Evolutionary conservation across 306 rosid species (phyloP), one percentile per base, ranked within the genome.

Genomic region (Lotus japonicus): DNA sequence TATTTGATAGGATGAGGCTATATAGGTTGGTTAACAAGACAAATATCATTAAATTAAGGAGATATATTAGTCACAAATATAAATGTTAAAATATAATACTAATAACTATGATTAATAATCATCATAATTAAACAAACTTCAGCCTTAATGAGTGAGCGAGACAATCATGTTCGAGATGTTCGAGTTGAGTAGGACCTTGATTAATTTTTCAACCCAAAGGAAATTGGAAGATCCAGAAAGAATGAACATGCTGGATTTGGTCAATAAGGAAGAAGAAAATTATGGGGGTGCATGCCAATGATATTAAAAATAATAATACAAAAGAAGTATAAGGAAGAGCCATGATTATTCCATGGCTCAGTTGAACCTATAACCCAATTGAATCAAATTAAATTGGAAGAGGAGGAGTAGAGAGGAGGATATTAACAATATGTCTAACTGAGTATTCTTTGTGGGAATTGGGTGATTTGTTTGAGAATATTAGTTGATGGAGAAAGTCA

Each of bases 401-500:
- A 61, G 11, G 21, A 61, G 11, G 9, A 66, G 56, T 38, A 42
- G 3, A 79, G 26, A 14, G 23, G 10, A 6, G 33, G 5, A 12
- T 31, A 31, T 26, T 38, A 60, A 35, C 11, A 58, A 23, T 16
- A 53, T 21, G 39, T 53, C 9, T 31, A 54, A 23, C 17, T 39
- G 70, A 72, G 51, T 67, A 67, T 66, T 60, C 15, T 71, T 45
- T 23, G 1, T 53, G 49, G 53, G 70, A 71, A 75, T 75, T 65
- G 62, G 62, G 11, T 65, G 57, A 60, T 51, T 62, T 49, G 5
- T 0, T 64, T 74, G 59, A 70, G 65, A 74, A 64, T 48, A 64
- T 64, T n/a, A n/a, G n/a, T n/a, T 44, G 5, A 74, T 9, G 49
- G 41, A 65, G 66, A 76, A 78, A 79, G 5, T 5, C 5, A 5